These are phyloP conservation scores for Fusarium pilosicola DNA, from an alignment of 2,329 filamentous ascomycete genomes.

Conservation along the genomic window DNA sequence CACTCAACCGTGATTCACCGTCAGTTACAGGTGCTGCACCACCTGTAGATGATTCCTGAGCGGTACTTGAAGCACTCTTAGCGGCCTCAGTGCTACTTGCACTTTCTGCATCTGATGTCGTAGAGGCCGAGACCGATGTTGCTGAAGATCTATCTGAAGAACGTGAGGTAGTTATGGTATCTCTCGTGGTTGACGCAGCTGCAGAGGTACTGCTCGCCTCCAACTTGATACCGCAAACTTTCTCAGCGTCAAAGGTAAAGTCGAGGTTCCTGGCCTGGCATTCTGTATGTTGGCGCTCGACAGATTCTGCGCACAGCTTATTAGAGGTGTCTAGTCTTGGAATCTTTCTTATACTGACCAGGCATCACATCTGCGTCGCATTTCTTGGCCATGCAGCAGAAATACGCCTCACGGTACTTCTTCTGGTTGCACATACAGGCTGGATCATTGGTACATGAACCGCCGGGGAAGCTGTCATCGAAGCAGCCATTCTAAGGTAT, in stretches of 20 bases:
- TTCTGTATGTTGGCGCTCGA: background rate
- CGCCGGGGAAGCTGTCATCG: background rate
- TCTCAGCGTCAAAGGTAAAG: background rate
- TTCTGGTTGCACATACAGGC: background rate
- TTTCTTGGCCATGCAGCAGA: slow-evolving; percentile 6
- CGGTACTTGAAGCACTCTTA: background rate
- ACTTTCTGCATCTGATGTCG: background rate
- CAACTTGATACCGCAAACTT: background rate
- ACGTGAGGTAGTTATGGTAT: background rate
- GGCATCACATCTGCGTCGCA: background rate
- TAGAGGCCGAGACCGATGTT: background rate
- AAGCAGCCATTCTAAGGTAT: background rate
- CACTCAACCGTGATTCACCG: background rate
- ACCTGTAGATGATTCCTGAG: background rate
- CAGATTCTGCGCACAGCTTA: background rate
- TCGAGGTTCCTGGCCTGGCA: background rate
- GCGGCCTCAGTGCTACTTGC: background rate
- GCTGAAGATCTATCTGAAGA: background rate
- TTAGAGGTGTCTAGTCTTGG: fast-evolving
- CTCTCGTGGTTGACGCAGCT: fast-evolving
- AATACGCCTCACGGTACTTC: slow-evolving; percentile 4
- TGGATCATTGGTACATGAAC: slow-evolving; percentile 1
- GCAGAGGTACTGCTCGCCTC: background rate
- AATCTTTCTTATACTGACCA: background rate
- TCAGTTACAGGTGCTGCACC: background rate